Evolutionary conservation across 768 basidiomycete species (phyloP), one percentile per base, ranked within the genome.

Genomic region (Chlorophyllum brunneum): DNA sequence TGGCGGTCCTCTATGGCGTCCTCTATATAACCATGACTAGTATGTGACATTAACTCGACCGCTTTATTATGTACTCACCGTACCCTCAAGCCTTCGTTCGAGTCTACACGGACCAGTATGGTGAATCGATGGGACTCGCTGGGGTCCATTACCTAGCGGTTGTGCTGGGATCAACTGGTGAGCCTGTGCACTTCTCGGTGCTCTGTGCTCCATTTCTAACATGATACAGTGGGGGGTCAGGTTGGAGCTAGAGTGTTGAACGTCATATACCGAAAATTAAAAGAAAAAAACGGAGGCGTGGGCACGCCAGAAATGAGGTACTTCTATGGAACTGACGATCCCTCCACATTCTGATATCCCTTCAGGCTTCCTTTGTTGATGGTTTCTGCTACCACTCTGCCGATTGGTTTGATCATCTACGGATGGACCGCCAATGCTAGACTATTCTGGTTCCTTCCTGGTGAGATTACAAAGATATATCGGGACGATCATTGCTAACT

Each of bases 61-160:
- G 34, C 58, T 15, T 59, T 42, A 2, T 20, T 47, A 24, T 23
- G 38, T n/a, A 38, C 44, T 39, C 20, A 51, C 6, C 34, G 54
- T 29, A 51, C n/a, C 2, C 34, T 23, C 15, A 11, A 82, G 80
- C 80, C 34, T 77, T 80, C 50, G 65, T 83, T 41, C 76, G 76
- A 30, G 79, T 81, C 26, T 82, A 76, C 53, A 68, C 72, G 33
- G 62, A 68, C 1, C 60, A 72, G 15, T 86, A 85, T 58, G 61
- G 71, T 8, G 62, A 84, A 63, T 49, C 64, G 0, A 63, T 73
- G 5, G 83, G 83, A 0, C 77, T 81, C 53, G 69, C 79, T 1
- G 80, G 82, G 0, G 59, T 84, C n/a, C 77, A 85, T 59, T 87
- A 86, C 58, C 65, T 86, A 44, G 73, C 83, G 1, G 73, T 85